These are phyloP conservation scores for Phytophthora nicotianae DNA, from an alignment of 352 stramenopile genomes.

Conservation along the genomic window DNA sequence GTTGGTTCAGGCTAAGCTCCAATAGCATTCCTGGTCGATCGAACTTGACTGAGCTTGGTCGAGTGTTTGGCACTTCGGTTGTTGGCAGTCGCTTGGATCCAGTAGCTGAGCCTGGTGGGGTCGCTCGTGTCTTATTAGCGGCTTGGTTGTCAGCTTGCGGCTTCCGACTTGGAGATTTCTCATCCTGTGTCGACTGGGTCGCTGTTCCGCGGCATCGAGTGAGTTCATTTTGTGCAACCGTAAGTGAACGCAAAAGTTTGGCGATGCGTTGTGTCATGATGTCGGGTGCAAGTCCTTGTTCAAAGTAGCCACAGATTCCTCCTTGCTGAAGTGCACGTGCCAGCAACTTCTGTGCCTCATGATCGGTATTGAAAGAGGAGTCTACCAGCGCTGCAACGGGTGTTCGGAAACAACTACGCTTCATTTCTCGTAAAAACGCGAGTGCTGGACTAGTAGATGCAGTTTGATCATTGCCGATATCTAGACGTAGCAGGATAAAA, in stretches of 20 bases:
- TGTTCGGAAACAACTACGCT: conserved; percentile 56
- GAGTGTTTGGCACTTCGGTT: conserved; percentile 37
- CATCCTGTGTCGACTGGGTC: conserved; percentile 6
- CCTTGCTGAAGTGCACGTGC: conserved; percentile 55
- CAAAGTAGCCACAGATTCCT: conserved; percentile 66
- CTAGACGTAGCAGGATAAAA: conserved; percentile 57
- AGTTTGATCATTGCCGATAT: conserved; percentile 64
- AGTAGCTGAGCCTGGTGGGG: conserved; percentile 23
- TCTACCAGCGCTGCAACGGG: conserved; percentile 57
- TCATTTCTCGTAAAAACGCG: conserved; percentile 63
- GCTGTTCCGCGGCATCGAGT: conserved; percentile 45
- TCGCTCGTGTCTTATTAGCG: conserved; percentile 12
- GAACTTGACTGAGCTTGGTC: conserved; percentile 59
- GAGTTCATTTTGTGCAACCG: conserved; percentile 60
- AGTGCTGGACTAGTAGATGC: conserved; percentile 53
- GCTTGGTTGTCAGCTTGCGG: conserved; percentile 17
- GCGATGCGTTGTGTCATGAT: conserved; percentile 47
- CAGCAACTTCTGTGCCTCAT: conserved; percentile 55
- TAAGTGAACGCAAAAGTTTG: conserved; percentile 62
- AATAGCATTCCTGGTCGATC: conserved; percentile 70
- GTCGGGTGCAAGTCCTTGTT: conserved; percentile 43
- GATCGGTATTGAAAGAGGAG: conserved; percentile 15
- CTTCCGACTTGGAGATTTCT: conserved; percentile 18
- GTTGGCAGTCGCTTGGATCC: conserved; percentile 18
- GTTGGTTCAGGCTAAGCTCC: conserved; percentile 72